These are phyloP conservation scores for Paraconiothyrium sp. DNA, from an alignment of 2,329 filamentous ascomycete species.

Conservation along the genomic window DNA sequence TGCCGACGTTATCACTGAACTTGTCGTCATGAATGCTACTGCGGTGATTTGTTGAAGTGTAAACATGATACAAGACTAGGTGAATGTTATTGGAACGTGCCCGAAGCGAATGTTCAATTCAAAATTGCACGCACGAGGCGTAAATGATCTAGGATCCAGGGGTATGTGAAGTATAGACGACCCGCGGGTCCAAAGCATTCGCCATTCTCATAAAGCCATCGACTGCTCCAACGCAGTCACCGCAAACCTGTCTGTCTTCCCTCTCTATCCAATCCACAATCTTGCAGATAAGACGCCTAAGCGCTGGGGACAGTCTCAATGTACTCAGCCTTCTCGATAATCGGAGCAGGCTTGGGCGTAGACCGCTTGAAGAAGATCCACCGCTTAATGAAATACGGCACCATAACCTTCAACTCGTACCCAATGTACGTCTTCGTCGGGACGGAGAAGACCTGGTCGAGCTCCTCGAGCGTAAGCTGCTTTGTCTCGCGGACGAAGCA, in stretches of 20 bases:
- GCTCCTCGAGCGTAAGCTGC: slow-evolving; percentile 51
- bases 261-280: neutral
- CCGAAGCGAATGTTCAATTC: neutral
- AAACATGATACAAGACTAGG: neutral
- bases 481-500: slow-evolving; percentile 52
- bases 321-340: slow-evolving; percentile 12
- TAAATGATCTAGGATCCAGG: slow-evolving; percentile 12
- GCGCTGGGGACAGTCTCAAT: neutral
- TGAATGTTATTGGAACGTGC: neutral
- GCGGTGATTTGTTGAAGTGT: neutral
- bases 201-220: neutral
- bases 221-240: no score
- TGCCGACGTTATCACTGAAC: no score
- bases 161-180: slow-evolving; percentile 9
- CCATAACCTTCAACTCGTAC: neutral
- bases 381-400: slow-evolving; percentile 11
- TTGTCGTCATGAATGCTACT: neutral
- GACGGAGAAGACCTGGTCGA: slow-evolving; percentile 33
- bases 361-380: slow-evolving; percentile 6
- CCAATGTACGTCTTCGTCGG: slow-evolving; percentile 18
- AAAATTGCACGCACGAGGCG: slow-evolving; percentile 4
- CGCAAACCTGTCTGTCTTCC: neutral
- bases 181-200: neutral
- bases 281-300: neutral
- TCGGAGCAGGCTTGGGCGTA: slow-evolving; percentile 8